These are phyloP conservation scores for Physcomitrium patens DNA, from an alignment of 225 moss, liverwort and hornwort species.

Conservation along the genomic window DNA sequence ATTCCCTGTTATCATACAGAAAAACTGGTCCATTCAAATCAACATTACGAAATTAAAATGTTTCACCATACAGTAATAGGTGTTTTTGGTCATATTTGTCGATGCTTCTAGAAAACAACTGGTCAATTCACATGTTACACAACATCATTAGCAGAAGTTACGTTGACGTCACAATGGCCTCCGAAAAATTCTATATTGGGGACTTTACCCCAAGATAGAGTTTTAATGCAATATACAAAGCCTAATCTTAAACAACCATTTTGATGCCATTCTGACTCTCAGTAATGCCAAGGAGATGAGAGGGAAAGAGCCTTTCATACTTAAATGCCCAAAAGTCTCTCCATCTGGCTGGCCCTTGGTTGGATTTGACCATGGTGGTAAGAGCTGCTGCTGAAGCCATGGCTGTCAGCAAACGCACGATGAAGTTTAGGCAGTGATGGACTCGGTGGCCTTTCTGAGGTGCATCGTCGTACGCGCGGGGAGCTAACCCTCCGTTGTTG, in stretches of 20 bases:
- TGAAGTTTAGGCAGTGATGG: constrained; percentile 29
- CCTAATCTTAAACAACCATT: no score
- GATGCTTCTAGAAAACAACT: not conserved
- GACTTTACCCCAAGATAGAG: no score
- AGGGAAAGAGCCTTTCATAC: not conserved
- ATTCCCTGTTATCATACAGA: no score
- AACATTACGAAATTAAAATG: not conserved
- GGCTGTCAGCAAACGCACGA: constrained; percentile 31
- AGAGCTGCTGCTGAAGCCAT: constrained; percentile 38
- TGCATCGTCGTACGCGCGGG: not conserved
- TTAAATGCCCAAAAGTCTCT: constrained; percentile 36
- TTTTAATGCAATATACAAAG: not conserved
- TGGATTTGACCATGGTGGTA: constrained; percentile 30
- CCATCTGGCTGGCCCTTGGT: constrained; percentile 32
- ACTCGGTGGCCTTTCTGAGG: constrained; percentile 26
- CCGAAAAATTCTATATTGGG: no score
- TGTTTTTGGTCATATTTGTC: no score
- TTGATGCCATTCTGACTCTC: no score
- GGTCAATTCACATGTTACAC: not conserved
- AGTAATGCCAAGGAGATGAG: not conserved
- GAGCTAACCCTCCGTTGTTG: not conserved
- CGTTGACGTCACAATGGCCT: no score
- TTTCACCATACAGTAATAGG: no score
- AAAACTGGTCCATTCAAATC: no score
- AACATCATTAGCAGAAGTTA: no score